A percentile compares a stretch with the other conserved stretches of the same genome.
Conservation (phyloP, 768 basidiomycete genomes). For the Xerocomus brunneocitrinus region DNA sequence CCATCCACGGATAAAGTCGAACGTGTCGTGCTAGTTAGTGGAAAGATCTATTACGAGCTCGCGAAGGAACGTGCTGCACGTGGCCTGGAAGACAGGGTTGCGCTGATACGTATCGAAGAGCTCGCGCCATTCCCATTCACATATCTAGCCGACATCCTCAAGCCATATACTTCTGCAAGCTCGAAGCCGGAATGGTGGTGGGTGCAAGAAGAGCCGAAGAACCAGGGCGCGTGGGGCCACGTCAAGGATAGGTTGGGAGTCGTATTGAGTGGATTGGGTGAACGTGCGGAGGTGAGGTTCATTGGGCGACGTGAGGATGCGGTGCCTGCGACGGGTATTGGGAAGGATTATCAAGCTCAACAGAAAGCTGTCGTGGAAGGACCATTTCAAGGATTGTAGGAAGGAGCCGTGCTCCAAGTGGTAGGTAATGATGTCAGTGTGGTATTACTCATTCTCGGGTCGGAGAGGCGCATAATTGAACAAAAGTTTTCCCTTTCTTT, state of each 20-base stretch:
- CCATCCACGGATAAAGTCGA: constrained; percentile 38
- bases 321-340: constrained; percentile 74
- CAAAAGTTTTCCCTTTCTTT: neutral
- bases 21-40: constrained; percentile 70
- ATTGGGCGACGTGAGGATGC: constrained; percentile 68
- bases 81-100: constrained; percentile 47
- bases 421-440: neutral
- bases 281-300: constrained; percentile 41
- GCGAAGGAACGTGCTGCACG: constrained; percentile 57
- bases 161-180: constrained; percentile 42
- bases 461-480: neutral
- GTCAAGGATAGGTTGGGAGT: constrained; percentile 52
- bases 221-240: constrained; percentile 79
- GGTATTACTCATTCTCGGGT: neutral
- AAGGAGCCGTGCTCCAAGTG: neutral
- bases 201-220: constrained; percentile 86
- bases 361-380: constrained; percentile 56
- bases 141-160: constrained; percentile 43
- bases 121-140: constrained; percentile 83
- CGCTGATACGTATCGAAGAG: constrained; percentile 79
- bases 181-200: constrained; percentile 42
- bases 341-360: constrained; percentile 61
- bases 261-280: constrained; percentile 43
- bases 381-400: constrained; percentile 48
- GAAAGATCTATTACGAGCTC: constrained; percentile 89